These are phyloP conservation scores for Tetrapisispora namnaoensis DNA, from an alignment of 805 yeast species.

Conservation along the genomic window DNA sequence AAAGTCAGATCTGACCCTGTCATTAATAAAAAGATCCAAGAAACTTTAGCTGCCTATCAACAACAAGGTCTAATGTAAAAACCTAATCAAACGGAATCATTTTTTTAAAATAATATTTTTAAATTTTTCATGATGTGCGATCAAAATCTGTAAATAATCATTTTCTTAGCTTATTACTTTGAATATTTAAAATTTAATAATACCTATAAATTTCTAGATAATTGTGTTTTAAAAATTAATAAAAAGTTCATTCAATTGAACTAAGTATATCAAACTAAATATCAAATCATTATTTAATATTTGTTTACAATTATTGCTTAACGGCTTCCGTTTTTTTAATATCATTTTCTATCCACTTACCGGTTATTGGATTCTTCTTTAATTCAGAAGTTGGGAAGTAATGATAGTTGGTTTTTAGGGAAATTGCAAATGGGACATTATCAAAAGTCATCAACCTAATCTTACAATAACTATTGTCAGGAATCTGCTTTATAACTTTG, in stretches of 20 bases:
- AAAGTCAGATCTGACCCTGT: slow-evolving; percentile 63
- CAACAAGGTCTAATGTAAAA: slow-evolving; percentile 21
- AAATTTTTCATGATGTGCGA: not conserved
- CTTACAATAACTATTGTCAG: slow-evolving; percentile 74
- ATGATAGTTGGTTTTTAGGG: slow-evolving; percentile 79
- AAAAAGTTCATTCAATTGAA: too few relatives aligned
- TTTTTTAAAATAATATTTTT: not conserved
- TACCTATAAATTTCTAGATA: not conserved
- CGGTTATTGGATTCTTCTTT: slow-evolving; percentile 36
- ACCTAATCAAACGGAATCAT: not conserved
- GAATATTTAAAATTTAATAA: not conserved
- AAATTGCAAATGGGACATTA: slow-evolving; percentile 75
- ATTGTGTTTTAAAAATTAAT: too few relatives aligned
- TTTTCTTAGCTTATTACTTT: not conserved
- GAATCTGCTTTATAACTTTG: slow-evolving; percentile 53
- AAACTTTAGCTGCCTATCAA: slow-evolving; percentile 39
- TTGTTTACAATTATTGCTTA: not conserved
- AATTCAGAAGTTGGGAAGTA: slow-evolving; percentile 71
- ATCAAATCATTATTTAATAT: too few relatives aligned
- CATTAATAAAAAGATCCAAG: slow-evolving; percentile 52
- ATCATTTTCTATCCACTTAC: slow-evolving; percentile 48
- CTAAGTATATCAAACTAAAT: too few relatives aligned
- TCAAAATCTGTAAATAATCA: slow-evolving; percentile 2
- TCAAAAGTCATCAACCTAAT: slow-evolving; percentile 77
- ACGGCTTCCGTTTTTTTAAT: slow-evolving; percentile 32